Conservation (phyloP, 352 stramenopile species). For the Phytopythium sindhum region DNA sequence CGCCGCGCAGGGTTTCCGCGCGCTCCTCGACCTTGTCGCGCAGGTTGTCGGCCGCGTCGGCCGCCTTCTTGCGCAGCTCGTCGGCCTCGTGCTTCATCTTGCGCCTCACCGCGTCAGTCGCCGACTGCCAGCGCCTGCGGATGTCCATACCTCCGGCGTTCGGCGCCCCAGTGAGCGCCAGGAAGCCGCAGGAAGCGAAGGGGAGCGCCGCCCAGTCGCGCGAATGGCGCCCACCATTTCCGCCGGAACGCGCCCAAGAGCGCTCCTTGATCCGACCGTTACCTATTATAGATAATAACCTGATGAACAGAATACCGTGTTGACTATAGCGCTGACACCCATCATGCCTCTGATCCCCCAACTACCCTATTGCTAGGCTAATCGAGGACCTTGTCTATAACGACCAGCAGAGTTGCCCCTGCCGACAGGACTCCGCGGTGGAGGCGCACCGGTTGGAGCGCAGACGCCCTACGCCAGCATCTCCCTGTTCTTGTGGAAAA, state of each 20-base stretch:
- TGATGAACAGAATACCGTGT: neutral
- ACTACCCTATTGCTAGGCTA: no score
- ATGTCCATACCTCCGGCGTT: neutral
- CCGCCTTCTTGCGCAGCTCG: slow-evolving; percentile 16
- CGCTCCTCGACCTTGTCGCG: slow-evolving; percentile 12
- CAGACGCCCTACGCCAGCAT: no score
- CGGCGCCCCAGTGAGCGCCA: neutral
- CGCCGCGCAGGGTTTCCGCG: slow-evolving; percentile 18
- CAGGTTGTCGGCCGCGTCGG: slow-evolving; percentile 25
- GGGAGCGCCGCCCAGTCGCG: no score
- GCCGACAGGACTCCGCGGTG: no score
- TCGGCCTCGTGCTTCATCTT: slow-evolving; percentile 19
- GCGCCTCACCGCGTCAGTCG: neutral
- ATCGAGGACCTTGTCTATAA: no score
- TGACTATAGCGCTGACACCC: no score
- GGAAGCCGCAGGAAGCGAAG: no score
- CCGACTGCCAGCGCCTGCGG: neutral
- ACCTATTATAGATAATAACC: neutral
- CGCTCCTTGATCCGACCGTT: neutral
- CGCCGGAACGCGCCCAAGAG: neutral
- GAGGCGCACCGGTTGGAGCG: no score
- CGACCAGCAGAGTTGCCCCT: no score
- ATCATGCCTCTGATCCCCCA: no score
- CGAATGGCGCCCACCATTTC: neutral
- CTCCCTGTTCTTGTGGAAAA: no score